Base-by-base conservation (phyloP, 2,329 filamentous ascomycete species). In the Nectriaceae sp. region DNA sequence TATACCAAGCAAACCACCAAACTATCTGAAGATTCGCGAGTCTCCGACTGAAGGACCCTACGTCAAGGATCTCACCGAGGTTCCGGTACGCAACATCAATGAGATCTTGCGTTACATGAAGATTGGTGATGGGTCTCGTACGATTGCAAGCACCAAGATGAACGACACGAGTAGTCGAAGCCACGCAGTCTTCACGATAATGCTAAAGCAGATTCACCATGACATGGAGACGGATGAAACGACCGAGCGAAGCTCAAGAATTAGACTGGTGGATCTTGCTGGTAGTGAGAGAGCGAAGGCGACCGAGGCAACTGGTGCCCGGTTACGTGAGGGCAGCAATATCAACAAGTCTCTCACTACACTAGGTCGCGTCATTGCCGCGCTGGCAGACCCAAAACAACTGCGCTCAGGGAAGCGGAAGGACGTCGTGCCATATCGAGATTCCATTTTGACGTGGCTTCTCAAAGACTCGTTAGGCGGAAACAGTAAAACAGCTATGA, bases 321-420 rank as follows among this genome's bases (percentile, higher is more conserved):
- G 94, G 24, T 81, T 99, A 19, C 87, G 93, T 48, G 94, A 99
- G 72, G 94, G 94, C 42, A 93, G 90, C 63, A 97, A 97, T 69
- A 99, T 99, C 82, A 99, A 99, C 79, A 97, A 97, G 73, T 97
- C 93, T 10, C 82, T 99, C 31, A 97, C 93, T 1, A 97, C 94
- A 0, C 82, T 99, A 10, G 94, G 94, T 4, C 87, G 94, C 44
- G 94, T 99, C 41, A 99, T 99, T 68, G 93, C 92, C 22, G 93
- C 94, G 2, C 80, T 99, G 21, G 89, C 88, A 4, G 83, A 87
- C 61, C 77, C 82, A 2, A 90, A 90, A 68, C 75, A 78, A 52
- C 67, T 73, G 35, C 75, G 77, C 31, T 69, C 71, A 48, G 75
- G 80, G 47, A 88, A 89, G 65, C 64, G 75, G 45, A 75, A 76